phyloP scores from a whole-genome alignment of 2,329 filamentous ascomycete genomes.

The Elsinoe ampelina region DNA sequence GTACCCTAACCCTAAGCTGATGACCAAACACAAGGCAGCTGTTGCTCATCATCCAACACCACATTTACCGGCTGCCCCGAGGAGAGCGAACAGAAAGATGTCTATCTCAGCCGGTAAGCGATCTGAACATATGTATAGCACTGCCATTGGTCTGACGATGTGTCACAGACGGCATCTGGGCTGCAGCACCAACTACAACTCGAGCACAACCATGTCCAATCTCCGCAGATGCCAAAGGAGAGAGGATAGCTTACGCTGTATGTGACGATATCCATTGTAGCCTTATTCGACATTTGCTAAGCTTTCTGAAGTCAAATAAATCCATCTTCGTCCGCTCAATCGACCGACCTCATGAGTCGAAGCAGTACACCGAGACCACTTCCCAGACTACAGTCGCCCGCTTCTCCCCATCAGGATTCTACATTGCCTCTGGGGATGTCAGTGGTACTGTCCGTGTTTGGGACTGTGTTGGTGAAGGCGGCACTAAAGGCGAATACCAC shows the following conservation, averaged over 20 bases:
- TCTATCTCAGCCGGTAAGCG: constrained; percentile 20
- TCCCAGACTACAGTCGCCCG: constrained; percentile 82
- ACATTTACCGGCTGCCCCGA: neutral
- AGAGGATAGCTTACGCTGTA: constrained; percentile 88
- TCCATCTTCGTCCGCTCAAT: constrained; percentile 94
- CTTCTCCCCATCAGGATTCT: constrained; percentile 90
- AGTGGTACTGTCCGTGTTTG: constrained; percentile 81
- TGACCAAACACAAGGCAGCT: neutral
- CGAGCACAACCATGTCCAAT: constrained; percentile 84
- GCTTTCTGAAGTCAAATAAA: constrained; percentile 66
- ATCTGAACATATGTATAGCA: no score
- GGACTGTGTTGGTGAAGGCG: constrained; percentile 78
- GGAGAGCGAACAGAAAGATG: constrained; percentile 13
- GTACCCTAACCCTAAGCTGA: constrained; percentile 1
- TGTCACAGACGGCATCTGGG: constrained; percentile 60
- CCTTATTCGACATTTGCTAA: constrained; percentile 5
- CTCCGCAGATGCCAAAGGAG: constrained; percentile 77
- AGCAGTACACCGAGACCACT: constrained; percentile 89
- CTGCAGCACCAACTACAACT: constrained; percentile 71
- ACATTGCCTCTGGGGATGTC: constrained; percentile 83
- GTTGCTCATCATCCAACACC: neutral
- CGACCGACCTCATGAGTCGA: constrained; percentile 73
- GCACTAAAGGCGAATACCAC: constrained; percentile 83
- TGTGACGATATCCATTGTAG: constrained; percentile 25
- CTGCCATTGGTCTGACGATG: neutral